Evolutionary conservation across 495 filamentous ascomycete genomes (phyloP).

Genomic region (Aspergillus cavernicola): DNA sequence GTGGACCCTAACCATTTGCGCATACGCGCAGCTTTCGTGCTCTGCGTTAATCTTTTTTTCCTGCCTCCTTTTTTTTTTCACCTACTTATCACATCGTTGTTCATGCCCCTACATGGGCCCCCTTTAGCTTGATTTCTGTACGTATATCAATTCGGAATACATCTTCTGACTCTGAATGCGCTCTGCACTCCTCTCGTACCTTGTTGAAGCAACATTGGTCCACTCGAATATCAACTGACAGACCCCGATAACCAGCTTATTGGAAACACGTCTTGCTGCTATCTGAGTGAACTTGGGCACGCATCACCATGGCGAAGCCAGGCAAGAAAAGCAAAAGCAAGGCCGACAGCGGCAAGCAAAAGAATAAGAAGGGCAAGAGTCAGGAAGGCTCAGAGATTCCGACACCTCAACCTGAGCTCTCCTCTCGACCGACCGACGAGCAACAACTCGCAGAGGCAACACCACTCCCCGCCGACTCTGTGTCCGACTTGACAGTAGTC

Average conservation of each 20-base stretch:
- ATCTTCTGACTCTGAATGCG: constrained; percentile 33
- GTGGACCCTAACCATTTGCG: constrained; percentile 37
- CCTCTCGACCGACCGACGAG: constrained; percentile 16
- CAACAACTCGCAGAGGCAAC: constrained; percentile 9
- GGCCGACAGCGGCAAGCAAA: constrained; percentile 28
- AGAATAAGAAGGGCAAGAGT: constrained; percentile 41
- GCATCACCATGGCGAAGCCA: constrained; percentile 35
- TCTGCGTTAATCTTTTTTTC: constrained; percentile 22
- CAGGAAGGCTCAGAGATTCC: constrained; percentile 33
- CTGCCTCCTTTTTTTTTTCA: constrained; percentile 13
- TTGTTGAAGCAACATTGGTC: constrained; percentile 29
- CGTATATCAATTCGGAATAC: constrained; percentile 30
- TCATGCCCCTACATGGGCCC: constrained; percentile 7
- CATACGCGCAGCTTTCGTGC: constrained; percentile 25
- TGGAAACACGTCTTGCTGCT: constrained; percentile 43
- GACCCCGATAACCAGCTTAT: constrained; percentile 25
- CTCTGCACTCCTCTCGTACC: constrained; percentile 33
- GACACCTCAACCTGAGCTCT: constrained; percentile 26
- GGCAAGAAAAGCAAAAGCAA: constrained; percentile 40
- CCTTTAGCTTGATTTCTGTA: constrained; percentile 19
- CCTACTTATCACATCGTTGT: constrained; percentile 15
- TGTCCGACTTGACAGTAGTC: neutral
- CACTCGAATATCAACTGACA: constrained; percentile 33
- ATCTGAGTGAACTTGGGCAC: constrained; percentile 31
- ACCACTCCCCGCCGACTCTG: constrained; percentile 4